Percentiles rank a stretch among this genome's conserved stretches.
Evolutionary conservation across 2,329 filamentous ascomycete species (phyloP).

Genomic region (Paracorniculantispora psalliotae): DNA sequence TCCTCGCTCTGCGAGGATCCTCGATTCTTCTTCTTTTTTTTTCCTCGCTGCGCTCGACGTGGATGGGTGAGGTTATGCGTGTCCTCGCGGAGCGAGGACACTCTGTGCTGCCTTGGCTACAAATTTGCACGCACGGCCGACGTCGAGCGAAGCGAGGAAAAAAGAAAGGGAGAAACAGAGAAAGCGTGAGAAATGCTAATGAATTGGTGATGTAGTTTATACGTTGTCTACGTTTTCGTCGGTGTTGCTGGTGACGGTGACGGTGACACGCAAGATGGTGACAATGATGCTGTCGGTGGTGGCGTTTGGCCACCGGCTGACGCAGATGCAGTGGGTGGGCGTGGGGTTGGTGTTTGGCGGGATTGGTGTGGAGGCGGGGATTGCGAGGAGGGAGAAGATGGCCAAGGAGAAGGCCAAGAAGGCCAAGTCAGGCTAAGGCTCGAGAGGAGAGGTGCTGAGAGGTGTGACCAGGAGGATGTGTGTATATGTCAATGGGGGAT

Average conservation of each 20-base stretch:
- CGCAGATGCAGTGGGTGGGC: conserved; percentile 87
- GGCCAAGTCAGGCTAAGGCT: conserved; percentile 28
- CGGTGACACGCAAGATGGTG: conserved; percentile 97
- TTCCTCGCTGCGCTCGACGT: conserved; percentile 5
- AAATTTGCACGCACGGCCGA: neutral
- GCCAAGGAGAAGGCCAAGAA: conserved; percentile 66
- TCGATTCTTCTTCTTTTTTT: too few species aligned
- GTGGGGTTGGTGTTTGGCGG: conserved; percentile 92
- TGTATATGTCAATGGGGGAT: too few species aligned
- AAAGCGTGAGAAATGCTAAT: conserved; percentile 17
- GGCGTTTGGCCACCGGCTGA: conserved; percentile 86
- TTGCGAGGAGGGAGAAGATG: conserved; percentile 77
- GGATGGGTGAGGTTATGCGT: neutral
- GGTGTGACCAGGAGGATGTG: too few species aligned
- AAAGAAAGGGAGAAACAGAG: neutral
- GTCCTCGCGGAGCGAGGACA: neutral
- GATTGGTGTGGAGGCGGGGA: conserved; percentile 82
- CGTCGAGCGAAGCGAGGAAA: neutral
- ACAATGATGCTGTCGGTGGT: conserved; percentile 97
- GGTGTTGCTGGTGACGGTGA: conserved; percentile 89
- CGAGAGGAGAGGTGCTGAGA: too few species aligned
- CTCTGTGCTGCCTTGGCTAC: neutral
- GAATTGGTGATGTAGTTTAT: conserved; percentile 57
- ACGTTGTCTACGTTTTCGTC: conserved; percentile 90
- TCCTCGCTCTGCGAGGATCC: too few species aligned